A percentile compares a stretch with the other conserved stretches of the same genome.
These are phyloP conservation scores for Hyphodiscus sp. DNA, from an alignment of 2,329 filamentous ascomycete genomes.

Conservation along the genomic window DNA sequence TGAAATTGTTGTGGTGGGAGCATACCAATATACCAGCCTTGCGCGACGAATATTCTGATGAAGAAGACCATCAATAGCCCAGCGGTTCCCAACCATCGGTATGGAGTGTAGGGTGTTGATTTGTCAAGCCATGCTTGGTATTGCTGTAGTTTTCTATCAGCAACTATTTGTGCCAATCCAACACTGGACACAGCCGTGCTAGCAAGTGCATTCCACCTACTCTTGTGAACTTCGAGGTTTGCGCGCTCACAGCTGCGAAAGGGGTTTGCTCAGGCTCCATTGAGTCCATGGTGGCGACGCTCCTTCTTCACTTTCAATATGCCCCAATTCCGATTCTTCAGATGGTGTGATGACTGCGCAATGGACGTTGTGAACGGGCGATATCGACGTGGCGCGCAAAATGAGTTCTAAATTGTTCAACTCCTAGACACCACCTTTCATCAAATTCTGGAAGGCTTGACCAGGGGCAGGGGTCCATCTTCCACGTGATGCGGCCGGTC, in stretches of 20 bases:
- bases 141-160: slow-evolving; percentile 47
- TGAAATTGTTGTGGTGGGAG: slow-evolving; percentile 5
- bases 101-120: slow-evolving; percentile 80
- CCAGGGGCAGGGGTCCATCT: background rate
- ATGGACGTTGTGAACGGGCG: background rate
- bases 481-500: background rate
- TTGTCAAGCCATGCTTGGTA: slow-evolving; percentile 94
- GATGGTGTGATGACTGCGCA: background rate
- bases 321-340: background rate
- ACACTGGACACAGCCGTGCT: background rate
- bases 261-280: slow-evolving; percentile 84
- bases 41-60: slow-evolving; percentile 79
- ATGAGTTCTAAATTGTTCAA: background rate
- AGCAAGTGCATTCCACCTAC: slow-evolving; percentile 41
- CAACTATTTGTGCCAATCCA: slow-evolving; percentile 11
- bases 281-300: slow-evolving; percentile 60
- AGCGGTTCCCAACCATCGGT: slow-evolving; percentile 86
- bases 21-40: slow-evolving; percentile 98
- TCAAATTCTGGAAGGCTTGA: background rate
- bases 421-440: background rate
- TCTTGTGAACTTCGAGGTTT: slow-evolving; percentile 69
- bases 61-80: slow-evolving; percentile 74
- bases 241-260: slow-evolving; percentile 82
- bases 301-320: slow-evolving; percentile 2
- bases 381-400: background rate